Percentiles rank a stretch among this genome's conserved stretches.
Evolutionary conservation across 2,329 filamentous ascomycete genomes (phyloP).

Genomic region (Calonectria pteridis): DNA sequence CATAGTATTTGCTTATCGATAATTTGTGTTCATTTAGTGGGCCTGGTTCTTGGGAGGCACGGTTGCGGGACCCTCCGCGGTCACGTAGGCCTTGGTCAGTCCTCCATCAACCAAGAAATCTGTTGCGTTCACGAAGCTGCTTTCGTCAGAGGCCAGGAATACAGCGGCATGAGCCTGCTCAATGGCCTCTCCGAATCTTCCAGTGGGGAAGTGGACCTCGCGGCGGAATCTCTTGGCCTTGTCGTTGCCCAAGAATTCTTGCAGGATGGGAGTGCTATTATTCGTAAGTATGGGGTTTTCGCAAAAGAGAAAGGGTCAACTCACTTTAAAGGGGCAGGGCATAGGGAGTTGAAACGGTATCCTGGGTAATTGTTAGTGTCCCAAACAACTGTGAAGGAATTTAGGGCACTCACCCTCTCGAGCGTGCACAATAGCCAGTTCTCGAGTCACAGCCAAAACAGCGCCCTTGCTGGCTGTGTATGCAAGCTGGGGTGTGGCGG

Average conservation of each 20-base stretch:
- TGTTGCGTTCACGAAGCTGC: constrained; percentile 88
- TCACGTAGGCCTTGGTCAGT: constrained; percentile 92
- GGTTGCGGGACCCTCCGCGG: constrained; percentile 69
- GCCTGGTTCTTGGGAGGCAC: constrained; percentile 72
- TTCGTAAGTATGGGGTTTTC: neutral
- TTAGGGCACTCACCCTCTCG: constrained; percentile 70
- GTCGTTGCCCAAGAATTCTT: constrained; percentile 95
- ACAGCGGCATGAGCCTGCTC: constrained; percentile 92
- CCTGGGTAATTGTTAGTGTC: neutral
- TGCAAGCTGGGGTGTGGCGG: constrained; percentile 88
- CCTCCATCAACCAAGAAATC: constrained; percentile 97
- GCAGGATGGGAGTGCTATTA: constrained; percentile 79
- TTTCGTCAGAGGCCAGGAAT: constrained; percentile 89
- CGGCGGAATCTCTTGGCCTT: constrained; percentile 82
- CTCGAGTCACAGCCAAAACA: constrained; percentile 88
- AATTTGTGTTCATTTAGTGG: neutral
- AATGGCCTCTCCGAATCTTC: constrained; percentile 91
- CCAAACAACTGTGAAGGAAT: too few relatives aligned
- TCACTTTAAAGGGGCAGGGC: constrained; percentile 85
- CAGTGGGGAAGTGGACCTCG: constrained; percentile 90
- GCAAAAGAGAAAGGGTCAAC: neutral
- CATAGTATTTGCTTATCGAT: neutral
- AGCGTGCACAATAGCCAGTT: constrained; percentile 92
- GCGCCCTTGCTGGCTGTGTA: constrained; percentile 96
- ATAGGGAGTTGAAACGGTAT: constrained; percentile 90